Conservation (phyloP, 2,329 filamentous ascomycete genomes). For the Colletotrichum costaricense region DNA sequence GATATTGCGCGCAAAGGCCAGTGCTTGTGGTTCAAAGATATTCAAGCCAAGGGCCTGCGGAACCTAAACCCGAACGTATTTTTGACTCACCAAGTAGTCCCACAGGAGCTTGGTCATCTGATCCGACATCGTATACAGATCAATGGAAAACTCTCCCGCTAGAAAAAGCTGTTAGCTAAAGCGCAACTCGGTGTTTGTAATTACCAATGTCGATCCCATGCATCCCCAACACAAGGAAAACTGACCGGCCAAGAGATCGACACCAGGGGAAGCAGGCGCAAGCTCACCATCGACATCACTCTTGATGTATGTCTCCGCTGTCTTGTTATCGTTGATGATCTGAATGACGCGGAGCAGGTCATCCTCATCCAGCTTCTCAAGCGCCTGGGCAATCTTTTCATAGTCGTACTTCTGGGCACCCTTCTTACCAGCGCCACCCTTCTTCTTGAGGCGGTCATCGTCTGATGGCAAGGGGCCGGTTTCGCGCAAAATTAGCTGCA, state of each 20-base stretch:
- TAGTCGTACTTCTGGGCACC: slow-evolving; percentile 82
- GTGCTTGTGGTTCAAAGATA: neutral
- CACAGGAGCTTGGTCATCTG: slow-evolving; percentile 91
- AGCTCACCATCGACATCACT: slow-evolving; percentile 90
- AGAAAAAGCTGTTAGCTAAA: slow-evolving; percentile 44
- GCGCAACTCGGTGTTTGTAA: slow-evolving; percentile 36
- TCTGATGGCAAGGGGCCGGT: slow-evolving; percentile 87
- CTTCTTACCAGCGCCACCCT: slow-evolving; percentile 81
- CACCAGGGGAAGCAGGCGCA: slow-evolving; percentile 47
- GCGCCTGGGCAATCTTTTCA: slow-evolving; percentile 94
- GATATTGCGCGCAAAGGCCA: neutral
- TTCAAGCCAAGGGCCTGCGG: neutral
- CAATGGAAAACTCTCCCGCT: slow-evolving; percentile 97
- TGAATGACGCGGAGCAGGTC: slow-evolving; percentile 95
- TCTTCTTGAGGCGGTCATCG: slow-evolving; percentile 67
- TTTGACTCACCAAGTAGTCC: slow-evolving; percentile 75
- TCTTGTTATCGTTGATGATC: slow-evolving; percentile 98
- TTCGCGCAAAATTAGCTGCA: slow-evolving; percentile 82
- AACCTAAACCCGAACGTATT: slow-evolving; percentile 18
- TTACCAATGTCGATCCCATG: slow-evolving; percentile 8
- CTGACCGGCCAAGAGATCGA: slow-evolving; percentile 33
- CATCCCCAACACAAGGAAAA: slow-evolving; percentile 31
- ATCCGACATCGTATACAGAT: slow-evolving; percentile 97
- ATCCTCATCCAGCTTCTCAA: slow-evolving; percentile 91
- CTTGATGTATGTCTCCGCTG: slow-evolving; percentile 92